These are phyloP conservation scores for Metarhizium rileyi DNA, from an alignment of 2,329 filamentous ascomycete species.

Conservation along the genomic window DNA sequence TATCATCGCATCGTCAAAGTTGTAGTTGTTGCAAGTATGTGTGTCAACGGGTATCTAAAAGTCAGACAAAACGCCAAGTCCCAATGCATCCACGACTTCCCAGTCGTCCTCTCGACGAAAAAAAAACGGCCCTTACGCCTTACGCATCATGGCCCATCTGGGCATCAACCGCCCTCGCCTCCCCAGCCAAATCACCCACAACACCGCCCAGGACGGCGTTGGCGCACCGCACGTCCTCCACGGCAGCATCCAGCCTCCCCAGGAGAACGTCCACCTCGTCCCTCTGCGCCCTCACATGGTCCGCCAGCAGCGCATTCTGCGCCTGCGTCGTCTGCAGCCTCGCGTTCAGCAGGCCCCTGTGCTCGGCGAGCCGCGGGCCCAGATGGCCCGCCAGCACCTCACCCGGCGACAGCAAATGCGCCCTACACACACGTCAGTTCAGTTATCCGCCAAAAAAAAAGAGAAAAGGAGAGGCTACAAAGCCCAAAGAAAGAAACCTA, in stretches of 20 bases:
- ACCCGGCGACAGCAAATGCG: constrained; percentile 45
- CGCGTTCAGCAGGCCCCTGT: constrained; percentile 47
- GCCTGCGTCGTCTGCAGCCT: constrained; percentile 46
- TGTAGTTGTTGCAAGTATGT: too few species aligned
- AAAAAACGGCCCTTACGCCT: neutral
- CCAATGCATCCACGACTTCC: too few species aligned
- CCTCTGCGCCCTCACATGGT: constrained; percentile 42
- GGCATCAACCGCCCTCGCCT: constrained; percentile 29
- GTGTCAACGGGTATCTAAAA: too few species aligned
- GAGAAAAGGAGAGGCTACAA: neutral
- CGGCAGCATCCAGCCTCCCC: constrained; percentile 36
- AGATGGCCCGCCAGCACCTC: constrained; percentile 46
- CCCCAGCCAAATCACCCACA: constrained; percentile 37
- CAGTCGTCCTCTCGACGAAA: neutral
- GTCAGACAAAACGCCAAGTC: too few species aligned
- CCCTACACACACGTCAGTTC: too few species aligned
- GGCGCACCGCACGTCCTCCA: constrained; percentile 45
- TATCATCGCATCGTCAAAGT: too few species aligned
- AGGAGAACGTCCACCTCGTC: constrained; percentile 44
- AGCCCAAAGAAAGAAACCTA: constrained; percentile 20
- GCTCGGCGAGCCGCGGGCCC: constrained; percentile 38
- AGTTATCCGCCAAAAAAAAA: neutral
- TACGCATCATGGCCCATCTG: neutral
- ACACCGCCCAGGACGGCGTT: constrained; percentile 38
- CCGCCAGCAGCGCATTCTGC: constrained; percentile 44